Evolutionary conservation across 129 eudicot species (phyloP).

Genomic region (Silybum marianum): DNA sequence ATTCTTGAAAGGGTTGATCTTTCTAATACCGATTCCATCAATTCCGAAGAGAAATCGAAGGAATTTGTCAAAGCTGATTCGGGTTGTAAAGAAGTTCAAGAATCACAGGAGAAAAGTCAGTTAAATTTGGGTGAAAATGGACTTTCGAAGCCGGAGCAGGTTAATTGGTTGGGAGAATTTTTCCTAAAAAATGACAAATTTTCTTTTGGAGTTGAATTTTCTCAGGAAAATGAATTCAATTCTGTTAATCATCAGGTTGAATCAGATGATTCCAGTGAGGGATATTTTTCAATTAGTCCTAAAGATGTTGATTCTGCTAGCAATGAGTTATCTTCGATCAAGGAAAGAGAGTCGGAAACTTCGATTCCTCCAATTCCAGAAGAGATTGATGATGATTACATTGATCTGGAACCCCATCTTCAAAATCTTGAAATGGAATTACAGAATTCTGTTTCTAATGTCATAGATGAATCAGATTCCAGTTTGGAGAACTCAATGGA

Average conservation of each 20-base stretch:
- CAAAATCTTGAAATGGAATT: constrained; percentile 16
- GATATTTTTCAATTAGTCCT: constrained; percentile 24
- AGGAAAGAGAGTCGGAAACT: constrained; percentile 5
- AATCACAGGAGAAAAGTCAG: constrained; percentile 17
- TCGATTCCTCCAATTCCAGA: constrained; percentile 19
- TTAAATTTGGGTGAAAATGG: constrained; percentile 17
- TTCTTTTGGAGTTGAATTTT: constrained; percentile 27
- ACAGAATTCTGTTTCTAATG: constrained; percentile 1
- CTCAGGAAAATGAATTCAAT: constrained; percentile 20
- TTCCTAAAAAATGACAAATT: constrained; percentile 28
- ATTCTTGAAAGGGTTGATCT: constrained; percentile 7
- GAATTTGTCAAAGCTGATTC: constrained; percentile 12
- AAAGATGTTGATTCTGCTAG: constrained; percentile 22
- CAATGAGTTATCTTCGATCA: neutral
- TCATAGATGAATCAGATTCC: constrained; percentile 45
- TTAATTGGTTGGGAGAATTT: constrained; percentile 35
- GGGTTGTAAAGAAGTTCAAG: constrained; percentile 12
- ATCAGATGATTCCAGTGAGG: constrained; percentile 37
- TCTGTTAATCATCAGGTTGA: constrained; percentile 19
- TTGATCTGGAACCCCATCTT: constrained; percentile 20
- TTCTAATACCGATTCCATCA: constrained; percentile 14
- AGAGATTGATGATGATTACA: constrained; percentile 23
- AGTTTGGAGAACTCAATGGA: constrained; percentile 14
- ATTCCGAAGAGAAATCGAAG: constrained; percentile 25
- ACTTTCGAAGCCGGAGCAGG: constrained; percentile 17